Evolutionary conservation across 2,329 filamentous ascomycete genomes (phyloP).

Genomic region (Keithomyces neogunnii): DNA sequence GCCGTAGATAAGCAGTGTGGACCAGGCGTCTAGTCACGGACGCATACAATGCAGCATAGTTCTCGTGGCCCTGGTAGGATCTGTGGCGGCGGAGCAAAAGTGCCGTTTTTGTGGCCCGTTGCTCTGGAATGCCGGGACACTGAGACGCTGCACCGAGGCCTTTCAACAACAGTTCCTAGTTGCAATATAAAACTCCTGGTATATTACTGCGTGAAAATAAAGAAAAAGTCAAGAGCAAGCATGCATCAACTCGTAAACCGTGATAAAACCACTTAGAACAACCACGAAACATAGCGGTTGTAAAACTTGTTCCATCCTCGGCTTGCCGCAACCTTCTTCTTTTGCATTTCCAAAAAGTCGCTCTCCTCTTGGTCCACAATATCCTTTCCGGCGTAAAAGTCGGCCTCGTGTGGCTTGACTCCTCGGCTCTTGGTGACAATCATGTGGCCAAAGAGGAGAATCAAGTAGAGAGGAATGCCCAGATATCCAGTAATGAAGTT

Average conservation of each 20-base stretch:
- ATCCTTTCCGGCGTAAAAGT: conserved; percentile 67
- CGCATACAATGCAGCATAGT: too few species aligned
- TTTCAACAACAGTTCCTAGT: not conserved
- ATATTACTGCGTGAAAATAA: not conserved
- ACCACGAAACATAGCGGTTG: conserved; percentile 27
- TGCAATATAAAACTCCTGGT: not conserved
- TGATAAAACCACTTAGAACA: conserved; percentile 20
- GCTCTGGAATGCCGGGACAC: too few species aligned
- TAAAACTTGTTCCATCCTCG: conserved; percentile 25
- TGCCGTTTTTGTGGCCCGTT: too few species aligned
- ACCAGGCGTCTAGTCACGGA: too few species aligned
- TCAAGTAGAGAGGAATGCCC: conserved; percentile 67
- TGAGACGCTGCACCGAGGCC: not conserved
- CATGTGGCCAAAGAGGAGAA: conserved; percentile 63
- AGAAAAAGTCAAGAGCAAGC: not conserved
- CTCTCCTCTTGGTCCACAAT: conserved; percentile 65
- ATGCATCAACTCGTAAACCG: not conserved
- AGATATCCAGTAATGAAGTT: conserved; percentile 71
- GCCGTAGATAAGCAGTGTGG: not conserved
- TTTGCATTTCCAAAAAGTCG: conserved; percentile 47
- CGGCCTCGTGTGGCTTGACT: conserved; percentile 49
- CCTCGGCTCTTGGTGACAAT: conserved; percentile 42
- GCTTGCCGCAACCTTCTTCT: conserved; percentile 17
- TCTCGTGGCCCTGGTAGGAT: too few species aligned
- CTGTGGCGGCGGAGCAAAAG: too few species aligned